A percentile compares a stretch with the other conserved stretches of the same genome.
Evolutionary conservation across 2,329 filamentous ascomycete species (phyloP).

Genomic region (Arachnopeziza araneosa): DNA sequence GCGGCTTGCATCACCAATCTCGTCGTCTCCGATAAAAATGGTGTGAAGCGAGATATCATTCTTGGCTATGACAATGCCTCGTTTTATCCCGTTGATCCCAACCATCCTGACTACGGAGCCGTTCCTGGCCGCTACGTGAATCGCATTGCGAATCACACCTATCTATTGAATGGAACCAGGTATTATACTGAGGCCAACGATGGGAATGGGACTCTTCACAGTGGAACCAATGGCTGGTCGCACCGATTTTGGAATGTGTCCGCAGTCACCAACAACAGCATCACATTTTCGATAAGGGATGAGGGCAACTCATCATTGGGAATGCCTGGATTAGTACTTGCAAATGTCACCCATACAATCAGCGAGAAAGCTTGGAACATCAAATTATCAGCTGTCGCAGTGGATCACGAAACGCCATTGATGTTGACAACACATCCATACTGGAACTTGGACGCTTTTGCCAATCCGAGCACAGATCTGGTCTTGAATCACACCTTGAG

Average conservation of each 20-base stretch:
- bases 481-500: conserved; percentile 66
- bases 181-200: conserved; percentile 51
- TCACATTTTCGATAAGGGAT: conserved; percentile 62
- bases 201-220: conserved; percentile 53
- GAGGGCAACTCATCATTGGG: conserved; percentile 47
- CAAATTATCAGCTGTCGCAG: conserved; percentile 62
- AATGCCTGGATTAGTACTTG: conserved; percentile 56
- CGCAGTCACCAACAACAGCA: conserved; percentile 46
- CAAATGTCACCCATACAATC: conserved; percentile 60
- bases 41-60: conserved; percentile 61
- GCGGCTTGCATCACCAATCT: conserved; percentile 67
- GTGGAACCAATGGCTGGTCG: conserved; percentile 66
- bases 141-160: conserved; percentile 70
- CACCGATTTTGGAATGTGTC: conserved; percentile 59
- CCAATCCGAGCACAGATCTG: conserved; percentile 55
- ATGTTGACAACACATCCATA: conserved; percentile 64
- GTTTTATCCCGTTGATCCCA: conserved; percentile 57
- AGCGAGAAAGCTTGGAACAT: conserved; percentile 60
- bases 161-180: conserved; percentile 51
- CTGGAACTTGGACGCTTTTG: conserved; percentile 73
- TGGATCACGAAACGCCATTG: conserved; percentile 70
- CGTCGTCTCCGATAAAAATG: conserved; percentile 57
- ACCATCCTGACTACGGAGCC: conserved; percentile 63
- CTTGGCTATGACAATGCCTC: conserved; percentile 70
- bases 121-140: conserved; percentile 74